Base-by-base conservation (phyloP, 495 filamentous ascomycete species). In the Penicillium riverlandense region DNA sequence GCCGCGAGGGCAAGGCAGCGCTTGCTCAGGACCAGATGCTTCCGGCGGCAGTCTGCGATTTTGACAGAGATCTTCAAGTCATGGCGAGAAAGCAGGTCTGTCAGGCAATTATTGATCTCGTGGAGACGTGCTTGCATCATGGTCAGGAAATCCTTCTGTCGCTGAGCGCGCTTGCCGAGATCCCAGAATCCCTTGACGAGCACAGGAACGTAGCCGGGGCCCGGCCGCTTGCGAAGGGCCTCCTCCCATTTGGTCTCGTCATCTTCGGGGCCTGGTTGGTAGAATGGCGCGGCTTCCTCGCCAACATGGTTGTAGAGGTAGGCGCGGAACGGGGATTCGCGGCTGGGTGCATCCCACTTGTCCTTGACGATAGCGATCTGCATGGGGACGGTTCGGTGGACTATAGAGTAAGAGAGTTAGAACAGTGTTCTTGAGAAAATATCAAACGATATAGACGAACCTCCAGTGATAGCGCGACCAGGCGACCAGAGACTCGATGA, bases 221-320 rank as follows among this genome's bases (percentile, higher is more conserved):
- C 82, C 7, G 92, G 91, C 57, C 91, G 86, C 48, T 88, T 80
- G 47, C 82, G 76, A 42, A 96, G 74, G 8, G 92, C 92, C 54
- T 95, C 89, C 52, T 99, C 92, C 90, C 90, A 99, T 59, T 85
- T 90, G 30, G 77, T 74, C 16, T 83, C 78, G 63, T 95, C 83
- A 52, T 97, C 92, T 45, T 78, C 70, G 11, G 83, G 70, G 1
- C 76, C 73, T 6, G 90, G 90, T 48, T 82, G 78, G 64, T 86
- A 96, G 66, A 87, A 91, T 4, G 88, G 86, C 7, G 85, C 84
- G 41, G 78, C 70, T 13, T 86, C 79, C 50, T 89, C 80, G 12
- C 82, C 79, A 43, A 96, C 88, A 50, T 84, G 76, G 66, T 98
- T 97, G 71, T 97, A 98, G 61, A 96, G 85, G 61, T 98, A 97